Percentiles rank a stretch among this genome's conserved stretches.
phyloP scores from a whole-genome alignment of 345 rosid species.

The Rhodamnia argentea region DNA sequence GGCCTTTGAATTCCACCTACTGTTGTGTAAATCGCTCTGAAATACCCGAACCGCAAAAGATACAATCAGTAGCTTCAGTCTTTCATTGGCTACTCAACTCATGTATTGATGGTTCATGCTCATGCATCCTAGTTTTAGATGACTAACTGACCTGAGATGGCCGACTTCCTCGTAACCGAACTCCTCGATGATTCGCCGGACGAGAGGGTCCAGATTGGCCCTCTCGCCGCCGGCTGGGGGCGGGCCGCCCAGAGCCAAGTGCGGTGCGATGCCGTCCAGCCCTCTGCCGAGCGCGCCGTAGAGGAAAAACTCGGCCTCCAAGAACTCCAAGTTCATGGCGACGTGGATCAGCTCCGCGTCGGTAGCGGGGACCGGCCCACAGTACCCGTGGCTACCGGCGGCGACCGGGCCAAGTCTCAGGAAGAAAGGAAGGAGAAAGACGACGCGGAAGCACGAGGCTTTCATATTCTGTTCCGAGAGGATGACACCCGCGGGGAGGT shows the following conservation, averaged over 20 bases:
- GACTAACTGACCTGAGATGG: constrained; percentile 35
- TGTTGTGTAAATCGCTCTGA: constrained; percentile 42
- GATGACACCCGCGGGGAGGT: not conserved
- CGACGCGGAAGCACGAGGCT: not conserved
- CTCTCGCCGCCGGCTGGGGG: constrained; percentile 31
- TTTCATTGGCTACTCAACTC: not conserved
- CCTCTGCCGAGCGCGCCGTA: constrained; percentile 40
- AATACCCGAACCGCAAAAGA: not conserved
- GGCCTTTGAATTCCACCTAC: constrained; percentile 58
- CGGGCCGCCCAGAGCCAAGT: constrained; percentile 48
- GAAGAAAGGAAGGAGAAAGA: not conserved
- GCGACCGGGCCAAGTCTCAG: not conserved
- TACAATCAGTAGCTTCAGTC: not conserved
- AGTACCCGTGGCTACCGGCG: not conserved
- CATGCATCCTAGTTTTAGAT: not conserved
- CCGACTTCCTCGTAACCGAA: constrained; percentile 67
- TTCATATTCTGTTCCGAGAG: not conserved
- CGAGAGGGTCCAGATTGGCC: constrained; percentile 45
- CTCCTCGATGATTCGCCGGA: constrained; percentile 34
- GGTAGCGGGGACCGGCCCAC: constrained; percentile 19
- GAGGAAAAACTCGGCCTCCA: constrained; percentile 54
- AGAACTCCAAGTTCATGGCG: constrained; percentile 53
- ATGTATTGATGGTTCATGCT: not conserved
- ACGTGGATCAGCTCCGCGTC: constrained; percentile 39
- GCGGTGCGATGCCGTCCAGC: constrained; percentile 31